Conservation (phyloP, 352 stramenopile genomes). For the Globisporangium sylvaticum region DNA sequence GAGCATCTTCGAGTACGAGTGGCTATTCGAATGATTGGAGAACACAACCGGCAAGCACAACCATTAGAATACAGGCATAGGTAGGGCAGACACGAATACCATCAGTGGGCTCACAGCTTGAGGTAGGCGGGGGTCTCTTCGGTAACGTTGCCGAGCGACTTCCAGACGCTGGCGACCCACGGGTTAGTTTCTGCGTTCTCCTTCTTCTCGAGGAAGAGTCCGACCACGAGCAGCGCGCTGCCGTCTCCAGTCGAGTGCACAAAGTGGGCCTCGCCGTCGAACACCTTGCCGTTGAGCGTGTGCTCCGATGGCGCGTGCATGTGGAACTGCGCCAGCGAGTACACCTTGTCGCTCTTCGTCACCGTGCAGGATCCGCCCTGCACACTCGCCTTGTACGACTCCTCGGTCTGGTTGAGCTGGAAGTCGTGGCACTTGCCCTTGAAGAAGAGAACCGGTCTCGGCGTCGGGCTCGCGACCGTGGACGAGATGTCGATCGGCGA, state of each 20-base stretch:
- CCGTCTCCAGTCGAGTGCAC: constrained; percentile 24
- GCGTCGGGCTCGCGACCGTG: neutral
- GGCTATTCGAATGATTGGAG: constrained; percentile 1
- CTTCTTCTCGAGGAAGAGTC: constrained; percentile 19
- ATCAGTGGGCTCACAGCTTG: constrained; percentile 6
- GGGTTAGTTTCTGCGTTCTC: constrained; percentile 9
- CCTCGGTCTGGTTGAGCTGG: constrained; percentile 19
- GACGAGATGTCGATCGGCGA: constrained; percentile 20
- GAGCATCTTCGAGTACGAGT: constrained; percentile 9
- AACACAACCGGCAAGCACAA: neutral
- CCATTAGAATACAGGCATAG: no score
- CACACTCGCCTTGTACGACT: constrained; percentile 16
- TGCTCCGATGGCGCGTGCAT: constrained; percentile 36
- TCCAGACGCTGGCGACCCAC: constrained; percentile 10
- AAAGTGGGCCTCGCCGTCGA: constrained; percentile 39
- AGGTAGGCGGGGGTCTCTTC: neutral
- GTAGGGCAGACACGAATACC: no score
- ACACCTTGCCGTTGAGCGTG: constrained; percentile 31
- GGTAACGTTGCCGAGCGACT: constrained; percentile 3
- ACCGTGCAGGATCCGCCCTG: constrained; percentile 17
- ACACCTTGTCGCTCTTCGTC: constrained; percentile 11
- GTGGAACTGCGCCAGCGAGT: constrained; percentile 27
- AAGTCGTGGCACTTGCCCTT: constrained; percentile 16
- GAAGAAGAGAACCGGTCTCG: constrained; percentile 12
- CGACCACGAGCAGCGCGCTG: constrained; percentile 20